Base-by-base conservation (phyloP, 768 basidiomycete genomes). In the Suillus clintonianus region DNA sequence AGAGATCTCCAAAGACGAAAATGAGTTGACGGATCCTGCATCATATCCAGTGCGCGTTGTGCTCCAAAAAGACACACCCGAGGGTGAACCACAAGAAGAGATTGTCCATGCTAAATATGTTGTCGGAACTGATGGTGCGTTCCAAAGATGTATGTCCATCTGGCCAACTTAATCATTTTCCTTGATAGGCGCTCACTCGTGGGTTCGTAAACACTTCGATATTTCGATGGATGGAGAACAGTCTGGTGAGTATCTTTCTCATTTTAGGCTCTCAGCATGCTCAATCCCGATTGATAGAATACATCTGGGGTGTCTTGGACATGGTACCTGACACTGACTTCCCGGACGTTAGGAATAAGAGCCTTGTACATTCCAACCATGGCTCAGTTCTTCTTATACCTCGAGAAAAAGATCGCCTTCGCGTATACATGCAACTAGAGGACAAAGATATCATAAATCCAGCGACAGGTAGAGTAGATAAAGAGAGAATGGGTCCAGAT, bases 181-280 rank as follows among this genome's bases (percentile, higher is more conserved):
- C 19, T 54, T 15, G 50, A 48, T 68, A 90, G 89, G 90, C 6
- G 91, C 91, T 0, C 91, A 92, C 75, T 92, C 90, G 13, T 93
- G 91, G 90, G 89, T 94, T 27, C 84, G 92, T 30, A 91, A 90
- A 64, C 62, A 76, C 0, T 77, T 91, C 10, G 80, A 81, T 10
- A 88, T 94, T 58, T 70, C 76, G 5, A 89, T 94, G 90, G 85
- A 92, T 64, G 92, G 92, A 7, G 90, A 93, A 72, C 88, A 91
- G 64, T 82, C 72, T 14, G 80, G 83, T 75, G 64, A 69, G 61
- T 65, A 60, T 2, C 19, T n/a, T 39, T 14, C 39, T 24, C 32
- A 32, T 24, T 19, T 5, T 6, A 4, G 4, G 30, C 53, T 37
- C 3, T 22, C 39, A 32, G 15, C 36, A 22, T 47, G n/a, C 45